These are phyloP conservation scores for Lactarius psammicola DNA, from an alignment of 768 basidiomycete genomes.

Conservation along the genomic window DNA sequence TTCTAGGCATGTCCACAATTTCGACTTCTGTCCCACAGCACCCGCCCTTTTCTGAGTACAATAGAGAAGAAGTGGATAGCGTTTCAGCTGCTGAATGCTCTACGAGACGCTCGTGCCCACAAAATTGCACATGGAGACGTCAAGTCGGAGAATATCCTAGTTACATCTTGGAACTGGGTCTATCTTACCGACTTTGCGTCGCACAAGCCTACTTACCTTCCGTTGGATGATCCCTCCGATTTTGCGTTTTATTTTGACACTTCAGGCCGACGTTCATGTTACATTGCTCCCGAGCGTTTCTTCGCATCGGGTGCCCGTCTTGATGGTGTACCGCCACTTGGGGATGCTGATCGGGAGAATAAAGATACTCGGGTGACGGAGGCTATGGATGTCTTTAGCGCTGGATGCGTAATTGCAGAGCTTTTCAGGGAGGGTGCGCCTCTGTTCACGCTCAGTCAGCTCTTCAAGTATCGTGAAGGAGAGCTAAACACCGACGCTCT, in stretches of 20 bases:
- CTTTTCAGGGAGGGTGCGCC: slow-evolving; percentile 93
- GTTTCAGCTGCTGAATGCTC: slow-evolving; percentile 84
- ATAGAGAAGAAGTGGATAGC: slow-evolving; percentile 99
- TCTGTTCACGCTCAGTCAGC: slow-evolving; percentile 88
- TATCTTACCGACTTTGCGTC: slow-evolving; percentile 93
- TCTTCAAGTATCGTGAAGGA: slow-evolving; percentile 91
- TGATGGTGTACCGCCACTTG: slow-evolving; percentile 30
- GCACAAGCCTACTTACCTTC: slow-evolving; percentile 94
- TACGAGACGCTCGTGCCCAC: slow-evolving; percentile 77
- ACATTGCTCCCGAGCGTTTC: slow-evolving; percentile 95
- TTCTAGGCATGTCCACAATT: not conserved
- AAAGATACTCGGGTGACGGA: slow-evolving; percentile 85
- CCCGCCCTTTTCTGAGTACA: slow-evolving; percentile 86
- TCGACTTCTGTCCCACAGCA: slow-evolving; percentile 49
- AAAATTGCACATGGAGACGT: slow-evolving; percentile 97
- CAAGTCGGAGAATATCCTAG: slow-evolving; percentile 95
- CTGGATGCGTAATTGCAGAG: slow-evolving; percentile 93
- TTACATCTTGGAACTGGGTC: slow-evolving; percentile 95
- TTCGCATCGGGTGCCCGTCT: slow-evolving; percentile 70
- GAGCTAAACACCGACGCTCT: slow-evolving; percentile 74
- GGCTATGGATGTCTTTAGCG: slow-evolving; percentile 96
- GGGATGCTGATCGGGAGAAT: slow-evolving; percentile 54
- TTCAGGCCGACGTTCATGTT: slow-evolving; percentile 89
- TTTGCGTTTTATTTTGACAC: slow-evolving; percentile 99
- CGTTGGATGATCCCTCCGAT: slow-evolving; percentile 94